Base-by-base conservation (phyloP, 1,284 basidiomycete genomes). In the Malassezia obtusa region DNA sequence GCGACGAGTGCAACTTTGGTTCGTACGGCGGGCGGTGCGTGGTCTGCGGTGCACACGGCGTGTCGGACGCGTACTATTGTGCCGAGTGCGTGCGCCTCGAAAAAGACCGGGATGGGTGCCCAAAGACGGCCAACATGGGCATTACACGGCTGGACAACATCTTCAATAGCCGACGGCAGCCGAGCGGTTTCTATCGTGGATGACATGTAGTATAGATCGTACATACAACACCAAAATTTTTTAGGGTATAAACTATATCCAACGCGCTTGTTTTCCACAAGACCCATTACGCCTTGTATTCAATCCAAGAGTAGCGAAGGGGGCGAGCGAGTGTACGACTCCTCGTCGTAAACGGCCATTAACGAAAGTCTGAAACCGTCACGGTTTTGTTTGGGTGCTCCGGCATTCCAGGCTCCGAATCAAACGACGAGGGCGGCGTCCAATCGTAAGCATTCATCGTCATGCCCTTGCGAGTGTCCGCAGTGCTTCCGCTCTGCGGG, bases 1-100 rank as follows among this genome's bases (percentile, higher is more conserved):
- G 94, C 76, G 94, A 98, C 75, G 92, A 98, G 78, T 98, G 94
- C 77, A 96, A 96, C 76, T 98, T 76, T 55, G 94, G 94, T 57
- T 91, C 89, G 49, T 94, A 91, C 73, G 90, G 91, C 24, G 89
- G 90, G 52, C 81, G 89, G 60, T 99, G 94, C 75, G 95, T 98
- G 77, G 91, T 98, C 61, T 98, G 94, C 45, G 71, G 71, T 25
- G 58, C 50, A 14, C 58, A 54, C 24, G 71, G 69, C 32, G 65
- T 73, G 15, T 71, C 71, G 0, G 71, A 73, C 39, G 71, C 71
- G 4, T 73, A 73, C 51, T 73, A 73, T 43, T 73, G 71, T 46
- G 67, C 69, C 9, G 71, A 74, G 76, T 98, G 94, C 70, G 95
- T 90, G 24, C 79, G 89, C 49, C 77, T 98, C 50, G 94, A 99